Base-by-base conservation (phyloP, 2,329 filamentous ascomycete genomes). In the Aspergillus chevalieri region DNA sequence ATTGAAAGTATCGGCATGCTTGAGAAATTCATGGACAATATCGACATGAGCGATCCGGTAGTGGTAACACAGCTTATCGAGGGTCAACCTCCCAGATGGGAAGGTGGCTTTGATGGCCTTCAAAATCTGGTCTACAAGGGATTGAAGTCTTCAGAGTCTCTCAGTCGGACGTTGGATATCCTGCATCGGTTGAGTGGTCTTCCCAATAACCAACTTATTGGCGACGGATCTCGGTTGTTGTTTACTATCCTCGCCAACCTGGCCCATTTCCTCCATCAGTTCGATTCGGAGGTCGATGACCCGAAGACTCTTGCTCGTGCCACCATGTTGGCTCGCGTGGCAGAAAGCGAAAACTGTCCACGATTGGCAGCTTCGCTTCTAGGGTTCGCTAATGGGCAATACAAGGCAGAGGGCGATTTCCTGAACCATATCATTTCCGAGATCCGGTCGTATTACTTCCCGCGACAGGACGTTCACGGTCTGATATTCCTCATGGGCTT, bases 211-310 rank as follows among this genome's bases (percentile, higher is more conserved):
- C 76, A 81, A 2, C 78, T 98, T 2, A 82, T 95, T 45, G 94
- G 94, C 4, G 84, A 89, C 50, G 85, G 91, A 47, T 86, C 82
- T 56, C 83, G 92, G 1, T 73, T 98, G 1, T 82, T 96, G 51
- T 95, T 93, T 66, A 83, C 87, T 0, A 74, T 93, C n/a, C 72
- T 97, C 21, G 92, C 90, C n/a, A 96, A 97, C 56, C 79, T 97
- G 41, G 92, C 93, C 0, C 80, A 86, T 15, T 92, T 95, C 62
- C 72, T 97, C 46, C 80, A 89, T 52, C 83, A 85, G 6, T 84
- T 95, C 64, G 90, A 95, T 49, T 76, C 83, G 38, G 75, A 76
- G 2, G 69, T 68, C 3, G 77, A 81, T 3, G 79, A 84, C 44
- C 72, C 77, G 1, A 68, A 77, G 24, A 78, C 81, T 10, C 67